A percentile compares a stretch with the other conserved stretches of the same genome.
Conservation (phyloP, 257 asterid genomes). For the Pogostemon cablin region DNA sequence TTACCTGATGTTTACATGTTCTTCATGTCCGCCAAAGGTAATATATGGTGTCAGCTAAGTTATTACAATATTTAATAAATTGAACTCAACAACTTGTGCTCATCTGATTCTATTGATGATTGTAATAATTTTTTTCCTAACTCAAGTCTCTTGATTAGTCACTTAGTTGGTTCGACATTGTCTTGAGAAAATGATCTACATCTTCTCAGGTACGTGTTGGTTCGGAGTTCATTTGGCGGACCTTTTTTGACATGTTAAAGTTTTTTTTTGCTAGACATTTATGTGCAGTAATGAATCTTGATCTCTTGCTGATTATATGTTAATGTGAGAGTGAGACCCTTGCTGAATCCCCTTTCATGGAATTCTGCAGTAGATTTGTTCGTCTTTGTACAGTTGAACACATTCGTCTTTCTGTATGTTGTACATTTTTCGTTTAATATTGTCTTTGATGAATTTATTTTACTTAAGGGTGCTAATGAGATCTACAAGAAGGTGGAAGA, state of each 20-base stretch:
- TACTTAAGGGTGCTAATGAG: constrained; percentile 57
- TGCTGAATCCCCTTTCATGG: background rate
- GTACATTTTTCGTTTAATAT: background rate
- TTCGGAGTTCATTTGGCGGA: background rate
- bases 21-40: background rate
- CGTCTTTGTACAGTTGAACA: background rate
- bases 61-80: background rate
- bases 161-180: background rate
- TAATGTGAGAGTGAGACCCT: background rate
- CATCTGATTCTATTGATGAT: constrained; percentile 3
- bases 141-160: background rate
- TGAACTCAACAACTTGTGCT: constrained; percentile 9
- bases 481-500: constrained; percentile 81
- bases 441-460: constrained; percentile 24
- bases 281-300: background rate
- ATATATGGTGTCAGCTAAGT: constrained; percentile 5
- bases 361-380: background rate
- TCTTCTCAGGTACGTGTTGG: background rate
- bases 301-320: background rate
- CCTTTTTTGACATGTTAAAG: background rate
- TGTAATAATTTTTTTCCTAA: background rate
- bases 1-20: constrained; percentile 23
- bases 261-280: constrained; percentile 6
- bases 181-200: background rate
- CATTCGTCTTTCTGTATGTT: background rate